These are phyloP conservation scores for Neofusicoccum sp. DNA, from an alignment of 2,329 filamentous ascomycete species.

Conservation along the genomic window DNA sequence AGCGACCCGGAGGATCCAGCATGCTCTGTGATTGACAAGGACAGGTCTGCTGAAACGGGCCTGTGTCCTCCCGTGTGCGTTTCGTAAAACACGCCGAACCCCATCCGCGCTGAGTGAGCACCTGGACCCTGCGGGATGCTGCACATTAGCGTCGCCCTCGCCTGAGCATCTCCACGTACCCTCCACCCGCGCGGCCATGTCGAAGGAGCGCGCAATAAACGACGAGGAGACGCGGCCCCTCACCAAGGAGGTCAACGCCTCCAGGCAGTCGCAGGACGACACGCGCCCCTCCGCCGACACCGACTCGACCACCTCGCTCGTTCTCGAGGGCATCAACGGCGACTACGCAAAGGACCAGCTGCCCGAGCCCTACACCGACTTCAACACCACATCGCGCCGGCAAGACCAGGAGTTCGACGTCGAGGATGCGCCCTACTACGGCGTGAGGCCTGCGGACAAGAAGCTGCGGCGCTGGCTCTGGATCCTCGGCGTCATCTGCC, in stretches of 20 bases:
- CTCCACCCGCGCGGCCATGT: slow-evolving; percentile 30
- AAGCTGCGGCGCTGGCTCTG: slow-evolving; percentile 65
- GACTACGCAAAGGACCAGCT: slow-evolving; percentile 38
- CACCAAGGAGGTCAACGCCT: slow-evolving; percentile 33
- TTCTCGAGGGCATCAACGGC: slow-evolving; percentile 76
- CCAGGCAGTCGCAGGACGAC: slow-evolving; percentile 38
- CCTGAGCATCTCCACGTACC: slow-evolving; percentile 14
- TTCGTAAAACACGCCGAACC: neutral
- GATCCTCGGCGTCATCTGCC: slow-evolving; percentile 62
- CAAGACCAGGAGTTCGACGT: slow-evolving; percentile 54
- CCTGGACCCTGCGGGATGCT: neutral
- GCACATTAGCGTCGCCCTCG: neutral
- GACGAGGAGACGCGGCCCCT: slow-evolving; percentile 52
- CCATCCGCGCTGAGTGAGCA: neutral
- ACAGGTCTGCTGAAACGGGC: neutral
- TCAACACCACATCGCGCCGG: slow-evolving; percentile 47
- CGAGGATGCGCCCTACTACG: slow-evolving; percentile 52
- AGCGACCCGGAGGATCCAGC: neutral
- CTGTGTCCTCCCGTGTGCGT: neutral
- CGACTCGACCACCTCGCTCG: slow-evolving; percentile 79
- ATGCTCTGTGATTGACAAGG: neutral
- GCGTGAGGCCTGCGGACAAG: slow-evolving; percentile 62
- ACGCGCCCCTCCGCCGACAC: slow-evolving; percentile 66
- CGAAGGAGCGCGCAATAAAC: slow-evolving; percentile 35
- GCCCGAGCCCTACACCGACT: slow-evolving; percentile 42